Evolutionary conservation across 2,329 filamentous ascomycete genomes (phyloP).

Genomic region (Diaporthe helianthi): DNA sequence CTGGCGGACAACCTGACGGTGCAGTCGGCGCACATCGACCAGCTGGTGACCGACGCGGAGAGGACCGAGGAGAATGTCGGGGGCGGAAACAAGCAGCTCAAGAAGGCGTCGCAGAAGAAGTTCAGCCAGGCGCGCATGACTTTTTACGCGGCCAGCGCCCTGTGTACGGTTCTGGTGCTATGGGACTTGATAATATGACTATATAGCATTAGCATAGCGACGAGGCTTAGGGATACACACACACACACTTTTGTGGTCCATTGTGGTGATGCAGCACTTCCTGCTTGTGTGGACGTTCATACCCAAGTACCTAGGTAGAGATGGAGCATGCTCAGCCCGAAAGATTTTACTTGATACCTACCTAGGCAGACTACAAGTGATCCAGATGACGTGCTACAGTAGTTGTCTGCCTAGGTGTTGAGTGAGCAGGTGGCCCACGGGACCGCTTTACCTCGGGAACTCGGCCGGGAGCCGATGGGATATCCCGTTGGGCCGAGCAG

Average conservation of each 20-base stretch:
- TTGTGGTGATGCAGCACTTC: neutral
- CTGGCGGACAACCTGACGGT: constrained; percentile 85
- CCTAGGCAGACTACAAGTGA: too few species aligned
- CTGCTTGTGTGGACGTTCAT: neutral
- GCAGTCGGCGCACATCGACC: constrained; percentile 88
- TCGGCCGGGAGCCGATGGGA: constrained; percentile 4
- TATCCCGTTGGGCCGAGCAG: constrained; percentile 5
- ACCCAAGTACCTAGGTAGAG: neutral
- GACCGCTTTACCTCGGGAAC: constrained; percentile 27
- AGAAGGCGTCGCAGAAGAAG: constrained; percentile 75
- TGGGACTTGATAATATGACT: constrained; percentile 79
- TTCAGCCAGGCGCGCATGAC: constrained; percentile 75
- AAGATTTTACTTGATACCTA: neutral
- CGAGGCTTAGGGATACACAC: neutral
- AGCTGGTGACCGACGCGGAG: constrained; percentile 83
- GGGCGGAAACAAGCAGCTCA: constrained; percentile 88
- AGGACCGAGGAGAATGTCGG: constrained; percentile 86
- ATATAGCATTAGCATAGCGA: too few species aligned
- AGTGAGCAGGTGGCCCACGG: neutral
- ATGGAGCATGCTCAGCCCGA: neutral
- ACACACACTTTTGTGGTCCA: too few species aligned
- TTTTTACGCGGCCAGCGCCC: constrained; percentile 78
- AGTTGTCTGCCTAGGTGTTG: neutral
- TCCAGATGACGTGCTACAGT: constrained; percentile 27
- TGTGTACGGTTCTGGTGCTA: constrained; percentile 76